Percentiles rank a stretch among this genome's conserved stretches.
phyloP scores from a whole-genome alignment of 2,329 filamentous ascomycete genomes.

The Neofusicoccum umdonicola region DNA sequence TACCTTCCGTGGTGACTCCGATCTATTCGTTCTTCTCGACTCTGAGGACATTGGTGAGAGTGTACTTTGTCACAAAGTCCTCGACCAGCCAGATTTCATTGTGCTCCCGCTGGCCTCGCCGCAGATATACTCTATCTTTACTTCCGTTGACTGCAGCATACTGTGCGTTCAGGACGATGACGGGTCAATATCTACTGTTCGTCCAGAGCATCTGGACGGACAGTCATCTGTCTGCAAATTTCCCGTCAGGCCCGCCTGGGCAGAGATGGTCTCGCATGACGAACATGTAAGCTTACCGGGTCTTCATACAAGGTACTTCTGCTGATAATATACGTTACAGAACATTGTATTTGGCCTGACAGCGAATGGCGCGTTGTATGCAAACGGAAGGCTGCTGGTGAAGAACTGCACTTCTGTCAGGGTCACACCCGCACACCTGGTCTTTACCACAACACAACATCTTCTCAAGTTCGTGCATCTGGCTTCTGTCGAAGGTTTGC shows the following conservation, averaged over 20 bases:
- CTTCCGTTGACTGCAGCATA: slow-evolving; percentile 16
- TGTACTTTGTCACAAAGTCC: slow-evolving; percentile 1
- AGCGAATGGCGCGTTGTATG: slow-evolving; percentile 73
- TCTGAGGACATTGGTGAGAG: slow-evolving; percentile 28
- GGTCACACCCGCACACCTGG: slow-evolving; percentile 75
- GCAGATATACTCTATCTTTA: neutral
- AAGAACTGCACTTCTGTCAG: slow-evolving; percentile 93
- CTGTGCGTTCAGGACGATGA: neutral
- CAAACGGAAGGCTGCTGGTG: slow-evolving; percentile 68
- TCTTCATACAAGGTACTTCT: slow-evolving; percentile 11
- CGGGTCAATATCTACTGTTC: neutral
- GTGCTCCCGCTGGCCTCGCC: neutral
- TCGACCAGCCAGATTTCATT: neutral
- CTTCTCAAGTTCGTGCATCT: slow-evolving; percentile 93
- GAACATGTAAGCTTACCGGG: slow-evolving; percentile 35
- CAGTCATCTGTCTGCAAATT: neutral
- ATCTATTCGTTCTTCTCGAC: slow-evolving; percentile 36
- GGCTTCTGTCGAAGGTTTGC: slow-evolving; percentile 58
- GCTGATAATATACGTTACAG: slow-evolving; percentile 27
- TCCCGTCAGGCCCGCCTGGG: slow-evolving; percentile 18
- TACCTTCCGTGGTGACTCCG: slow-evolving; percentile 42
- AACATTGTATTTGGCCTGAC: slow-evolving; percentile 64
- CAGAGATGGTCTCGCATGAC: slow-evolving; percentile 35
- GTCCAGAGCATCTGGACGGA: neutral
- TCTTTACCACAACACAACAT: slow-evolving; percentile 91